A percentile compares a stretch with the other conserved stretches of the same genome.
These are phyloP conservation scores for Cyberlindnera galapagoensis DNA, from an alignment of 805 yeast genomes.

Conservation along the genomic window DNA sequence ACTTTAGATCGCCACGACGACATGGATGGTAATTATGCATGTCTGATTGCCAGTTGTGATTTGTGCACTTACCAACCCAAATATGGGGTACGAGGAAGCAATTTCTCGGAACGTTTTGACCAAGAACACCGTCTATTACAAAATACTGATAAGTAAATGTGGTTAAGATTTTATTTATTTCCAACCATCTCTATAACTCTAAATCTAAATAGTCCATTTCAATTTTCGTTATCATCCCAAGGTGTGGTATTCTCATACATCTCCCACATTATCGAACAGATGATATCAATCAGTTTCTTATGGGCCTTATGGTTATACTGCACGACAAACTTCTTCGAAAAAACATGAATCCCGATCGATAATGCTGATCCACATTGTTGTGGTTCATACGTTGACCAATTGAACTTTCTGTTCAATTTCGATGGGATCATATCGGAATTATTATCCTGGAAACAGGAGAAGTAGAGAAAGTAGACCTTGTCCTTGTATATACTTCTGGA, in stretches of 20 bases:
- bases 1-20: too few relatives aligned
- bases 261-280: slow-evolving; percentile 15
- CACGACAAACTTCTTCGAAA: slow-evolving; percentile 17
- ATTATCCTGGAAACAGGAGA: slow-evolving; percentile 21
- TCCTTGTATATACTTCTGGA: slow-evolving; percentile 17
- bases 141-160: too few relatives aligned
- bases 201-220: neutral
- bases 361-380: slow-evolving; percentile 17
- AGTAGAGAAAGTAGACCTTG: slow-evolving; percentile 17
- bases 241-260: slow-evolving; percentile 11
- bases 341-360: slow-evolving; percentile 18
- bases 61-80: too few relatives aligned
- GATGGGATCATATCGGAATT: slow-evolving; percentile 18
- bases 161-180: neutral
- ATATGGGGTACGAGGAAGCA: too few relatives aligned
- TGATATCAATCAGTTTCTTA: slow-evolving; percentile 17
- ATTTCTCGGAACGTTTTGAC: too few relatives aligned
- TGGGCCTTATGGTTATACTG: slow-evolving; percentile 19
- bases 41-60: too few relatives aligned
- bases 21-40: too few relatives aligned
- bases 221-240: neutral
- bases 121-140: too few relatives aligned
- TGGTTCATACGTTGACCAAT: slow-evolving; percentile 8
- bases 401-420: slow-evolving; percentile 9
- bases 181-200: neutral